A percentile compares a stretch with the other conserved stretches of the same genome.
phyloP scores from a whole-genome alignment of 805 yeast species.

The Tetrapisispora fleetii region DNA sequence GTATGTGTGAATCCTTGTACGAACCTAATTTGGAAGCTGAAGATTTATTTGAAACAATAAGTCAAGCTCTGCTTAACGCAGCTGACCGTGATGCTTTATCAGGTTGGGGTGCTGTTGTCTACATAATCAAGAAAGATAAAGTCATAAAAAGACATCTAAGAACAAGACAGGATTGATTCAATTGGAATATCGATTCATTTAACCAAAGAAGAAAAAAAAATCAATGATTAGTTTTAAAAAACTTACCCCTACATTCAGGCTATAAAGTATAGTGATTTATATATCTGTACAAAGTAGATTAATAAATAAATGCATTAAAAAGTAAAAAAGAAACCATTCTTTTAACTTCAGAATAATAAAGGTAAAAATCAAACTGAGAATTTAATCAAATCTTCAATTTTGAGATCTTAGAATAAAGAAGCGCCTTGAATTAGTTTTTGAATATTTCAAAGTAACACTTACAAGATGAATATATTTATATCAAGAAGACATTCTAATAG shows the following conservation, averaged over 20 bases:
- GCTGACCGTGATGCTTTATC: conserved; percentile 95
- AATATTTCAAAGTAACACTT: too few relatives aligned
- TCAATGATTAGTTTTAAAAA: not conserved
- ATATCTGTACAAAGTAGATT: not conserved
- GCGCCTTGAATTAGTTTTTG: too few relatives aligned
- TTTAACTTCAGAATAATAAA: not conserved
- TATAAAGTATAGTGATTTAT: not conserved
- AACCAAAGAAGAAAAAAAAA: not conserved
- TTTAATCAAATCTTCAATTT: too few relatives aligned
- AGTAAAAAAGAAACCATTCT: not conserved
- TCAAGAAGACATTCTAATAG: too few relatives aligned
- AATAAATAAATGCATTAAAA: conserved; percentile 1
- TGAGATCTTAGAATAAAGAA: too few relatives aligned
- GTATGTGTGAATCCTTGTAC: conserved; percentile 96
- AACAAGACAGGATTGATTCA: conserved; percentile 81
- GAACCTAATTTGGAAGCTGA: conserved; percentile 93
- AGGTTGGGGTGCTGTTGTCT: conserved; percentile 98
- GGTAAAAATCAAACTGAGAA: too few relatives aligned
- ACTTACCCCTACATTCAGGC: not conserved
- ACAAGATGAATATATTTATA: too few relatives aligned
- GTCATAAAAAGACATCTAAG: conserved; percentile 79
- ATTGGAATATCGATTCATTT: not conserved
- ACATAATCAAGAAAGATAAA: conserved; percentile 83
- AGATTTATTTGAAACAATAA: conserved; percentile 88
- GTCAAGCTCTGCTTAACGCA: conserved; percentile 88